These are phyloP conservation scores for Sarocladium brachiariae DNA, from an alignment of 2,329 filamentous ascomycete genomes.

Conservation along the genomic window DNA sequence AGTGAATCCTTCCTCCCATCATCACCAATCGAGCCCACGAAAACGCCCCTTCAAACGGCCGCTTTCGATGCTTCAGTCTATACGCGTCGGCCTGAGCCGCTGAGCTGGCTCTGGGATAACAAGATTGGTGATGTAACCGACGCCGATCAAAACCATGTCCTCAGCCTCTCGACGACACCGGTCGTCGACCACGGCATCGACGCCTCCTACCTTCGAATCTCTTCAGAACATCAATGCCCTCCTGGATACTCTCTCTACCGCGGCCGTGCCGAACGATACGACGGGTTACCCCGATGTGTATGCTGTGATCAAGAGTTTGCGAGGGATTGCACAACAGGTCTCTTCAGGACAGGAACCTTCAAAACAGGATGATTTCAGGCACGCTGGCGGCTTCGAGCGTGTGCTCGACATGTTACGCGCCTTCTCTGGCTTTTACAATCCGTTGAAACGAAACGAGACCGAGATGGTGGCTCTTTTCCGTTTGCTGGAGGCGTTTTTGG, in stretches of 20 bases:
- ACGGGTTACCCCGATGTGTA: conserved; percentile 41
- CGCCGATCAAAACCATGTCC: conserved; percentile 36
- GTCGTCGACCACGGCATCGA: conserved; percentile 57
- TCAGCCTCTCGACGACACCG: conserved; percentile 50
- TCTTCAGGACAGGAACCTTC: conserved; percentile 31
- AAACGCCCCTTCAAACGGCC: conserved; percentile 11
- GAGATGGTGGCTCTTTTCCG: conserved; percentile 62
- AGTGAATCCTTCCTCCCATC: too few relatives aligned
- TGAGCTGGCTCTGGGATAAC: conserved; percentile 27
- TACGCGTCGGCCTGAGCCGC: conserved; percentile 28
- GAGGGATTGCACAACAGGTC: conserved; percentile 59
- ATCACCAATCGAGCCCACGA: not conserved
- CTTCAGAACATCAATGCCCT: conserved; percentile 51
- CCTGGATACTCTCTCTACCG: conserved; percentile 38
- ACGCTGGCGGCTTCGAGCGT: conserved; percentile 69
- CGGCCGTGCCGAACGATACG: conserved; percentile 22
- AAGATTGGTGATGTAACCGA: conserved; percentile 4
- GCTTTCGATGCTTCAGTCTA: conserved; percentile 28
- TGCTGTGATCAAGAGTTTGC: conserved; percentile 48
- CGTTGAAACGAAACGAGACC: conserved; percentile 50
- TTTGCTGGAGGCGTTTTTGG: conserved; percentile 64
- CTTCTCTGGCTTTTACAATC: conserved; percentile 71
- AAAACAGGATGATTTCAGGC: conserved; percentile 75
- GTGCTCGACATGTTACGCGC: conserved; percentile 63
- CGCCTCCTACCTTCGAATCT: conserved; percentile 50